phyloP scores from a whole-genome alignment of 352 stramenopile species.

The Phytophthora podocarpi region DNA sequence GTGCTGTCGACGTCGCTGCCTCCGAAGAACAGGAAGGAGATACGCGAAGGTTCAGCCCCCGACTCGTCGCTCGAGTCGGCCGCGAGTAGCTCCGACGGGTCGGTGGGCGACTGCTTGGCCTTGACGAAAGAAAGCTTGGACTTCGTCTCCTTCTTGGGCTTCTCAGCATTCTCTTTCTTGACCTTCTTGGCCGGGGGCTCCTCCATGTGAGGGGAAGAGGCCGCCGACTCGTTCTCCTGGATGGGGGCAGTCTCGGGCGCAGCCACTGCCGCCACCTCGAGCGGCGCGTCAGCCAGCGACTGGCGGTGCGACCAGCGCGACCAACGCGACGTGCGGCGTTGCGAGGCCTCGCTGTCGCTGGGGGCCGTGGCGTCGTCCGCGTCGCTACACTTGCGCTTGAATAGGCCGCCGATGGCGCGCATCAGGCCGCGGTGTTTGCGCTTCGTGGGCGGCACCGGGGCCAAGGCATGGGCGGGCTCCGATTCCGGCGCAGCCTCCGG shows the following conservation, averaged over 20 bases:
- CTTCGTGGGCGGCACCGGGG: slow-evolving; percentile 11
- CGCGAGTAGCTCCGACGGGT: slow-evolving; percentile 33
- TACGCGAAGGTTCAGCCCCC: slow-evolving; percentile 17
- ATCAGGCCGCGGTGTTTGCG: slow-evolving; percentile 52
- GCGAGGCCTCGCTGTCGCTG: slow-evolving; percentile 38
- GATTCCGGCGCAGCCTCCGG: slow-evolving; percentile 3
- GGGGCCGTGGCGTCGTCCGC: slow-evolving; percentile 16
- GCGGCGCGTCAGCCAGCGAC: slow-evolving; percentile 25
- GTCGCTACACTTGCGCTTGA: slow-evolving; percentile 47
- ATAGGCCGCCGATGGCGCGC: slow-evolving; percentile 52
- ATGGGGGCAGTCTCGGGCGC: slow-evolving; percentile 8
- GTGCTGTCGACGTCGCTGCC: slow-evolving; percentile 55
- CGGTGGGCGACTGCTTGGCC: slow-evolving; percentile 29
- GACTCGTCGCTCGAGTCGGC: slow-evolving; percentile 39
- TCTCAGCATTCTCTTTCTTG: slow-evolving; percentile 21
- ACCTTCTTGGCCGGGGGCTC: slow-evolving; percentile 25
- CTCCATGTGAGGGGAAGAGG: slow-evolving; percentile 11
- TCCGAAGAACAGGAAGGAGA: slow-evolving; percentile 68
- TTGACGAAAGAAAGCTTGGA: slow-evolving; percentile 5
- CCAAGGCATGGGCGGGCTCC: not conserved
- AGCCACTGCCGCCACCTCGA: slow-evolving; percentile 16
- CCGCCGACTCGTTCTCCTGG: slow-evolving; percentile 23
- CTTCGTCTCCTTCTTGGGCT: slow-evolving; percentile 26
- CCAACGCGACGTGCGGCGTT: slow-evolving; percentile 39
- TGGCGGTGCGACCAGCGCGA: slow-evolving; percentile 36